These are phyloP conservation scores for Toxicodendron radicans DNA, from an alignment of 345 rosid genomes.

Conservation along the genomic window DNA sequence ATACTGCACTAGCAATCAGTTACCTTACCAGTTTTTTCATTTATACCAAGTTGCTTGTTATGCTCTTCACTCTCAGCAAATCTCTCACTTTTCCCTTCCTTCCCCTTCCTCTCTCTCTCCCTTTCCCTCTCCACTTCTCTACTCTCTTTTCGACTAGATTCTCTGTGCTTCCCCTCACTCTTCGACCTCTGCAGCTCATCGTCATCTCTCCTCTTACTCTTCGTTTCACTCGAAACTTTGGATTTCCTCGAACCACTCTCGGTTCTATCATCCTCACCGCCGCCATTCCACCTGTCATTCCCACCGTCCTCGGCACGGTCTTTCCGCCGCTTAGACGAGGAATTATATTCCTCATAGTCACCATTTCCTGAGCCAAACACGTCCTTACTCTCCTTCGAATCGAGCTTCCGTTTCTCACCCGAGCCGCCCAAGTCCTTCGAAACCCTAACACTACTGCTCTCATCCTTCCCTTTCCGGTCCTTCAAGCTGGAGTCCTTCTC, in stretches of 20 bases:
- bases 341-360: slow-evolving; percentile 63
- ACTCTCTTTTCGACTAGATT: slow-evolving; percentile 63
- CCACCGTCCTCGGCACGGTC: slow-evolving; percentile 55
- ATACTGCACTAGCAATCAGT: slow-evolving; percentile 17
- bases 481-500: slow-evolving; percentile 68
- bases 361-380: slow-evolving; percentile 52
- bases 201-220: slow-evolving; percentile 61
- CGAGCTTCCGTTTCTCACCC: slow-evolving; percentile 70
- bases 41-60: slow-evolving; percentile 34
- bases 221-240: slow-evolving; percentile 59
- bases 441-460: slow-evolving; percentile 47
- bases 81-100: slow-evolving; percentile 59
- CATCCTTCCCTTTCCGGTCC: slow-evolving; percentile 62
- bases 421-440: slow-evolving; percentile 52
- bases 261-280: slow-evolving; percentile 52
- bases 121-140: slow-evolving; percentile 47
- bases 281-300: slow-evolving; percentile 78
- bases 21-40: slow-evolving; percentile 73
- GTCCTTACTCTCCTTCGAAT: slow-evolving; percentile 51
- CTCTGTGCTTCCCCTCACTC: slow-evolving; percentile 67
- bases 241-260: slow-evolving; percentile 50
- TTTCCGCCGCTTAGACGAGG: slow-evolving; percentile 64
- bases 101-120: slow-evolving; percentile 42
- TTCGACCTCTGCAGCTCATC: slow-evolving; percentile 42
- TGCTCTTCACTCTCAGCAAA: slow-evolving; percentile 46